phyloP scores from a whole-genome alignment of 805 yeast species.

The Dipodascus albidus region DNA sequence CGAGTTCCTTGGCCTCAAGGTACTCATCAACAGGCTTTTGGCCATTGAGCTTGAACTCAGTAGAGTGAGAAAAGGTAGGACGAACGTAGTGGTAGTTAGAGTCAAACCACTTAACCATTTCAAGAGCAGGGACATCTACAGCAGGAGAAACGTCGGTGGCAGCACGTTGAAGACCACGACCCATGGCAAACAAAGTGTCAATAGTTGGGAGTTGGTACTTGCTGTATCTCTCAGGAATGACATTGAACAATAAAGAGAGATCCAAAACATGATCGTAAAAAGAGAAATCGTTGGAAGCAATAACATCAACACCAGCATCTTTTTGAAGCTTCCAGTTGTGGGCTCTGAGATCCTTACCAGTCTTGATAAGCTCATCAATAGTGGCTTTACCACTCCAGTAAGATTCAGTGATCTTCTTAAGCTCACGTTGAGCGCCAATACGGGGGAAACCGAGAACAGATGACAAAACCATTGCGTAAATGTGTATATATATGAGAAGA shows the following conservation, averaged over 20 bases:
- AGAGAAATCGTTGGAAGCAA: slow-evolving; percentile 96
- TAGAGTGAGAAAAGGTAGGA: slow-evolving; percentile 94
- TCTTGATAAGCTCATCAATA: slow-evolving; percentile 77
- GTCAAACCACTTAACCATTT: slow-evolving; percentile 99
- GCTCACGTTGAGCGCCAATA: slow-evolving; percentile 98
- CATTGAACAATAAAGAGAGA: slow-evolving; percentile 85
- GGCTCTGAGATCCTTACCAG: slow-evolving; percentile 92
- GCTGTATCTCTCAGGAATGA: slow-evolving; percentile 93
- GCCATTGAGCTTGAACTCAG: slow-evolving; percentile 92
- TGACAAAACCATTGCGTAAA: slow-evolving; percentile 77
- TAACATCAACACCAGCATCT: slow-evolving; percentile 93
- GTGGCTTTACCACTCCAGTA: slow-evolving; percentile 95
- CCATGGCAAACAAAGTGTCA: slow-evolving; percentile 97
- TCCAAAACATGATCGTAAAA: slow-evolving; percentile 97
- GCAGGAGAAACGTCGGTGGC: slow-evolving; percentile 79
- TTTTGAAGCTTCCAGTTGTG: slow-evolving; percentile 97
- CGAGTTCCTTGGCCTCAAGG: slow-evolving; percentile 94
- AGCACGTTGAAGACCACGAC: slow-evolving; percentile 98
- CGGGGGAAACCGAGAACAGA: slow-evolving; percentile 99
- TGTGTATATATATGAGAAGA: slow-evolving; percentile 13
- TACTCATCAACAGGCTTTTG: slow-evolving; percentile 94
- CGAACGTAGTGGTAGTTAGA: slow-evolving; percentile 99
- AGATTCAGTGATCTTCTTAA: slow-evolving; percentile 96
- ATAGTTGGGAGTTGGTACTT: slow-evolving; percentile 79
- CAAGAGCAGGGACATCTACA: slow-evolving; percentile 94